These are phyloP conservation scores for Heritiera littoralis DNA, from an alignment of 345 rosid species.

Conservation along the genomic window DNA sequence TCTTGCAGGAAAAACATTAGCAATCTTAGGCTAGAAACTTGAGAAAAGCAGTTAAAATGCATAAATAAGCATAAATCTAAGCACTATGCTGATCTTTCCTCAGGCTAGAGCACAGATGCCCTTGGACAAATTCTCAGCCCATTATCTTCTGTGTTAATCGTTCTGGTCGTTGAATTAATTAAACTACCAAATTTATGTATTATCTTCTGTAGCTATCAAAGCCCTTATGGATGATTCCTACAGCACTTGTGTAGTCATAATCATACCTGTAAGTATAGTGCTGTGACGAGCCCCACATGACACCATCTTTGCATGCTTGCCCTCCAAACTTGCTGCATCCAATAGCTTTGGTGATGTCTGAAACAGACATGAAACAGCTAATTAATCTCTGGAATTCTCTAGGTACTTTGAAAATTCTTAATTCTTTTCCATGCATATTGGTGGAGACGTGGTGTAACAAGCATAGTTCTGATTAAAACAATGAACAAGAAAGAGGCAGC, in stretches of 20 bases:
- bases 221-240: background rate
- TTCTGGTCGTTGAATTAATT: background rate
- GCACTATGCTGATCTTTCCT: background rate
- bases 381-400: background rate
- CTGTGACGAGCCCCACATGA: constrained; percentile 89
- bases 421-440: background rate
- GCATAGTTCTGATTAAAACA: background rate
- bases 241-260: background rate
- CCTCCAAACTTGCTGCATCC: constrained; percentile 62
- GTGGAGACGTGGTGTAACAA: background rate
- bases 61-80: background rate
- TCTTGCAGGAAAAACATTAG: constrained; percentile 36
- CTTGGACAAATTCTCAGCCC: background rate
- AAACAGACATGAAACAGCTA: background rate
- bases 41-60: background rate
- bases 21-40: background rate
- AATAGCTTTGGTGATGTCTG: constrained; percentile 65
- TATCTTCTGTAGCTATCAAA: background rate
- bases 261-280: constrained; percentile 66
- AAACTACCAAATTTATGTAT: background rate
- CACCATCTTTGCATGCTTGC: constrained; percentile 47
- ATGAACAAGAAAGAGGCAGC: background rate
- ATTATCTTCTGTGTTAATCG: background rate
- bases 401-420: background rate
- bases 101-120: background rate